Evolutionary conservation across 768 basidiomycete genomes (phyloP), one percentile per base, ranked within the genome.

Genomic region (Postia placenta): DNA sequence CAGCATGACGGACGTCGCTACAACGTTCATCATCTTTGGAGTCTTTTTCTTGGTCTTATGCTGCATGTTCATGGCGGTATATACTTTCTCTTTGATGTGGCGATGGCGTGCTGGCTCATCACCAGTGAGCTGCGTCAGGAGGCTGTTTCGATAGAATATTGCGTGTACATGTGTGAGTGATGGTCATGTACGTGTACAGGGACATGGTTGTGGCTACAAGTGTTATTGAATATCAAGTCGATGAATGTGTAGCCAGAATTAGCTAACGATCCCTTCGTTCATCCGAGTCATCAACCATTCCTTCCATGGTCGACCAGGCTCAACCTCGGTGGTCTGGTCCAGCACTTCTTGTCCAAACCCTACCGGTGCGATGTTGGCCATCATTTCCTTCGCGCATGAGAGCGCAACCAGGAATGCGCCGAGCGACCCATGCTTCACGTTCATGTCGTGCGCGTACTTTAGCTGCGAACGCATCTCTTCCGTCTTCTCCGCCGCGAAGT

Each of bases 1-100:
- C 5, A 57, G 57, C 24, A 40, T 57, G 2, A 54, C 59, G 35
- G 57, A 61, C 42, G 52, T 58, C 35, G 53, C 63, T 9, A 70
- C 72, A 11, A 68, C 70, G 7, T 76, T 71, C 71, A 54, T 69
- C 4, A 61, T 73, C 2, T 43, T 79, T 7, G 69, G 51, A 2
- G 56, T 74, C 17, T 76, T 76, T 45, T 39, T 72, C 3, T 27
- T 76, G 26, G 60, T 79, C 2, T 49, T 74, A 7, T 15, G 67
- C 3, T 55, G 64, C 24, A 72, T 76, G 15, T 45, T 64, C 11
- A 49, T 66, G 11, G 73, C 72, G 4, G 57, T 80, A 28, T 74
- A 77, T 55, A 72, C 72, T 2, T 74, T 79, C 54, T 72, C 73
- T 12, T 65, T 68, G 30, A 72, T 80, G 24, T 79, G 79, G 78